Evolutionary conservation across 108 stramenopile genomes (phyloP), one percentile per base, ranked within the genome.

Genomic region (Skeletonema costatum): DNA sequence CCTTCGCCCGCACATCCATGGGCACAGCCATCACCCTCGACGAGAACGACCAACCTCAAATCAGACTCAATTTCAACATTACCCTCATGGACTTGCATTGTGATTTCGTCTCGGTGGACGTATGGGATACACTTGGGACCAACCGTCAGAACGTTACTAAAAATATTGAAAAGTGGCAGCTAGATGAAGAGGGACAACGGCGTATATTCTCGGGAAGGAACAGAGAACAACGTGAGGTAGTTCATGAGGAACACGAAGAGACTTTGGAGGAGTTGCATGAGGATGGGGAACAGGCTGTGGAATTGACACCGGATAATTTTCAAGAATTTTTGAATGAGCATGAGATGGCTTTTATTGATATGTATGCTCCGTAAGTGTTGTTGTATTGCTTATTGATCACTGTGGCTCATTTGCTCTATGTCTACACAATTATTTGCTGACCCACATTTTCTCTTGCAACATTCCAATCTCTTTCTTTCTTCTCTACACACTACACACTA

Each of bases 101-200:
- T 80, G 97, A 98, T 73, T 96, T 91, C 78, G 92, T 94, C 7
- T 80, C 83, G 7, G 91, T 98, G 3, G 97, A 96, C 74, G 93
- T 94, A 9, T 90, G 90, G 91, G 97, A 95, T 76, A 90, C 89
- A 51, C 82, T 96, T 39, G 98, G 97, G 58, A 98, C 97, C 19
- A 96, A 98, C 75, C 87, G 85, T 42, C 93, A 97, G 77, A 98
- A 99, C 75, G 90, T 99, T 19, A 99, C 97, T 71, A 93, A 94
- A 74, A 98, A 99, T 74, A 90, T 99, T 11, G 93, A 96, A 74
- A 99, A 98, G 85, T 99, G 97, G 97, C 95, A 97, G 71, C 58
- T 98, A 25, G 93, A 97, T 67, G 87, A 80, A n/a, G 66, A 74
- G 5, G 97, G 98, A 4, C 41, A 86, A 51, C 78, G 81, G 13